Evolutionary conservation across 1,284 basidiomycete genomes (phyloP).

Genomic region (Marasmius tenuissimus): DNA sequence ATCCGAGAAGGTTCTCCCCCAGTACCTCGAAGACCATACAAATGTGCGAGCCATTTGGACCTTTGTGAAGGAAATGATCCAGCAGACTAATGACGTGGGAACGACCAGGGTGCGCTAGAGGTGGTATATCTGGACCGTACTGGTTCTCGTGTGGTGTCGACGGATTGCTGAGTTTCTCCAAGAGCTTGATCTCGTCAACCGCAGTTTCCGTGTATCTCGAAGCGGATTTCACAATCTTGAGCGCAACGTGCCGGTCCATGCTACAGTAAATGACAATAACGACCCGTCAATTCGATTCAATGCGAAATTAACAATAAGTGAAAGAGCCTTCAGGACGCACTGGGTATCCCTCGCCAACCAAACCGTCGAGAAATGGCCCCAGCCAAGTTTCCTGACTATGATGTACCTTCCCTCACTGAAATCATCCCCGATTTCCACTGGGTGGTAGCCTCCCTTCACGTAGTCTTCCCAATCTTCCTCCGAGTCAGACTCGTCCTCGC

Average conservation of each 20-base stretch:
- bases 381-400: slow-evolving; percentile 95
- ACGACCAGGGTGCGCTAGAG: not conserved
- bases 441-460: slow-evolving; percentile 92
- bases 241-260: slow-evolving; percentile 92
- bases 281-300: not conserved
- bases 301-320: slow-evolving; percentile 14
- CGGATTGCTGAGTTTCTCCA: slow-evolving; percentile 75
- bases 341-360: slow-evolving; percentile 88
- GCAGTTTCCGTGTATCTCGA: slow-evolving; percentile 97
- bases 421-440: slow-evolving; percentile 91
- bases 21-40: slow-evolving; percentile 99
- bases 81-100: not conserved
- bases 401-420: slow-evolving; percentile 89
- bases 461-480: slow-evolving; percentile 85
- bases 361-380: slow-evolving; percentile 97
- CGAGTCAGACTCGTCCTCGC: slow-evolving; percentile 49
- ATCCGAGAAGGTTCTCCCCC: slow-evolving; percentile 96
- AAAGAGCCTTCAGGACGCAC: slow-evolving; percentile 46
- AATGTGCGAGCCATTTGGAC: slow-evolving; percentile 97
- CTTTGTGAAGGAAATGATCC: slow-evolving; percentile 71
- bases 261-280: slow-evolving; percentile 40
- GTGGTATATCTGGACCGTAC: not conserved
- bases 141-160: slow-evolving; percentile 54
- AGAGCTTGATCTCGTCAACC: slow-evolving; percentile 96
- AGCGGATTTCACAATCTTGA: slow-evolving; percentile 99